phyloP scores from a whole-genome alignment of 331 rosid species.

The Rosa hybrid region DNA sequence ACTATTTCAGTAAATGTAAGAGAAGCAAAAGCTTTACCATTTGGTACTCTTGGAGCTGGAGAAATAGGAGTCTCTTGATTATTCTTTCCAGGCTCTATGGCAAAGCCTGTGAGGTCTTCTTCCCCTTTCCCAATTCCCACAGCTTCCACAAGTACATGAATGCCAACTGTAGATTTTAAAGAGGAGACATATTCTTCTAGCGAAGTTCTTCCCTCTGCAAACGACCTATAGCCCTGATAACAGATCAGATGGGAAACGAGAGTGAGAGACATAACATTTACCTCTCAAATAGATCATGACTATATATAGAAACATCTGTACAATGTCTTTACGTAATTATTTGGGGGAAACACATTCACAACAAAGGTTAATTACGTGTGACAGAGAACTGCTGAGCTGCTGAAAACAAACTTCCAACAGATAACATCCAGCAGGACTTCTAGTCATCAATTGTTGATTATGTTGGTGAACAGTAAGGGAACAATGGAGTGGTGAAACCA shows the following conservation, averaged over 20 bases:
- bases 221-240: conserved; percentile 63
- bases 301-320: background rate
- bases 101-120: conserved; percentile 62
- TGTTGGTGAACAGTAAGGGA: background rate
- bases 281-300: conserved; percentile 1
- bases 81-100: conserved; percentile 54
- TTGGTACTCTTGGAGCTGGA: conserved; percentile 28
- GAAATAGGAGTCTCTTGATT: conserved; percentile 32
- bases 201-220: conserved; percentile 53
- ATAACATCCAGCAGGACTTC: background rate
- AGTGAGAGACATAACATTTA: conserved; percentile 21
- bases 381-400: background rate
- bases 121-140: conserved; percentile 65
- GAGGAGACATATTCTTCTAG: conserved; percentile 60
- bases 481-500: background rate
- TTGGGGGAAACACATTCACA: conserved; percentile 6
- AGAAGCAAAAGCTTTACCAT: conserved; percentile 62
- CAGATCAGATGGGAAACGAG: conserved; percentile 23
- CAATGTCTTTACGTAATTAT: background rate
- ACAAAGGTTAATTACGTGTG: background rate
- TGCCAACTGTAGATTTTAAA: conserved; percentile 63
- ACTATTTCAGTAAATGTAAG: conserved; percentile 61
- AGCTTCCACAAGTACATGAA: conserved; percentile 64
- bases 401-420: background rate
- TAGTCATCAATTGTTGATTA: background rate